phyloP scores from a whole-genome alignment of 2,329 filamentous ascomycete genomes.

The Keithomyces neogunnii region DNA sequence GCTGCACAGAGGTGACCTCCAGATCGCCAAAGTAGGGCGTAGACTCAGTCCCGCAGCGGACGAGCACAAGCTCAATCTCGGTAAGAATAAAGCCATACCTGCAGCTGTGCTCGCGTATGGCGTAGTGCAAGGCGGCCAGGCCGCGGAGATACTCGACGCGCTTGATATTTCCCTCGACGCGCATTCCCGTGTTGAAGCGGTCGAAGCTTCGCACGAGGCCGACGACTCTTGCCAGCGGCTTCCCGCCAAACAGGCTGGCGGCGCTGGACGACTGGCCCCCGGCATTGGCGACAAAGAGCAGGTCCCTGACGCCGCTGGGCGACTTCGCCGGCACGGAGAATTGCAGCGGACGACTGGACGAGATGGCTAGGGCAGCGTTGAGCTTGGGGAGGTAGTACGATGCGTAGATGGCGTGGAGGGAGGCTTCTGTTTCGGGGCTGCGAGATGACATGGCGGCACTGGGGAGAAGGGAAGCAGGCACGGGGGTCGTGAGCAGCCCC shows the following conservation, averaged over 20 bases:
- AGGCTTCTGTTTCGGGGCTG: conserved; percentile 69
- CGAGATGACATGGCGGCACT: conserved; percentile 48
- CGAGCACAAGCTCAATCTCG: conserved; percentile 88
- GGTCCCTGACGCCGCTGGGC: conserved; percentile 34
- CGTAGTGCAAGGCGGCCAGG: conserved; percentile 76
- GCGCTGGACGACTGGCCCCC: conserved; percentile 48
- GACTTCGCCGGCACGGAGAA: conserved; percentile 33
- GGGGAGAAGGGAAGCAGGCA: conserved; percentile 54
- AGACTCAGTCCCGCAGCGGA: conserved; percentile 65
- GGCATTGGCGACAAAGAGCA: conserved; percentile 58
- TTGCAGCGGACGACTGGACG: conserved; percentile 56
- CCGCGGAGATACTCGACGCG: conserved; percentile 84
- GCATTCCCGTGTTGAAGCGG: conserved; percentile 93
- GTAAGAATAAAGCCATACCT: conserved; percentile 95
- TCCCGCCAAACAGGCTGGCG: conserved; percentile 38
- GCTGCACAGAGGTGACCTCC: conserved; percentile 59
- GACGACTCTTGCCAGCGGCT: conserved; percentile 54
- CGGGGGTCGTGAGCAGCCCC: conserved; percentile 61
- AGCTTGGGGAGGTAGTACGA: conserved; percentile 78
- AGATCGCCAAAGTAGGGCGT: conserved; percentile 84
- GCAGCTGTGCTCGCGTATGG: conserved; percentile 88
- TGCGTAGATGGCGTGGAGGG: conserved; percentile 67
- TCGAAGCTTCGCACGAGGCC: conserved; percentile 89
- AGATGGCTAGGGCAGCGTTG: conserved; percentile 73
- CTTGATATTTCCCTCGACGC: conserved; percentile 73